Base-by-base conservation (phyloP, 352 stramenopile species). In the Pythium rhizo-oryzae region DNA sequence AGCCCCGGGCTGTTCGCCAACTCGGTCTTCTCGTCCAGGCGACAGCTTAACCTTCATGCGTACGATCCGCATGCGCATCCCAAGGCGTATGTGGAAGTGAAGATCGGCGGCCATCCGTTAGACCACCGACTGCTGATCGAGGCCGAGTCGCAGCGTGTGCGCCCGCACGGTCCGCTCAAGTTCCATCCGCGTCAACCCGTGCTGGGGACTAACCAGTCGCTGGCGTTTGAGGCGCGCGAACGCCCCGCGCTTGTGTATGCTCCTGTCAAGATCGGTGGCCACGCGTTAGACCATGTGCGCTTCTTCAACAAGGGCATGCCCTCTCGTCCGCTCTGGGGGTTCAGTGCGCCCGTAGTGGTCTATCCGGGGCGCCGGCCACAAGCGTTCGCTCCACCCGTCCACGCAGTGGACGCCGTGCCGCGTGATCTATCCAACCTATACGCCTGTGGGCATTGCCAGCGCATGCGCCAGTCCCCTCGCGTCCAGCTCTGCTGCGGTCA, bases 221-320 rank as follows among this genome's bases (percentile, higher is more conserved):
- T 55, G 23, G 74, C 81, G 0, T 91, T 78, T 54, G 71, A 76
- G 24, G 56, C 72, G 19, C 69, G 65, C 2, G 75, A 77, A 25
- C 78, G 73, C 8, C 69, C 83, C 28, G 71, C 77, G 47, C 70
- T 91, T 15, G 76, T 78, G 33, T 91, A 91, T 50, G 76, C 82
- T 21, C 72, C 78, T 1, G 80, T 88, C 55, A 94, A 94, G 67
- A 94, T 94, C 59, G 84, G 85, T 23, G 87, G 87, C 43, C 87
- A 94, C 55, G 70, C 81, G 18, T 71, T 93, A 59, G 87, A 95
- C 65, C 86, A 94, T 71, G 77, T 94, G 57, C 83, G 78, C 33
- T 91, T 90, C 55, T 69, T 83, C 23, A 75, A 87, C 71, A 79
- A 81, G 18, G 83, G 86, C 0, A 56, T 81, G 47, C 84, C 84